phyloP scores from a whole-genome alignment of 768 basidiomycete species.

The Pisolithus albus region DNA sequence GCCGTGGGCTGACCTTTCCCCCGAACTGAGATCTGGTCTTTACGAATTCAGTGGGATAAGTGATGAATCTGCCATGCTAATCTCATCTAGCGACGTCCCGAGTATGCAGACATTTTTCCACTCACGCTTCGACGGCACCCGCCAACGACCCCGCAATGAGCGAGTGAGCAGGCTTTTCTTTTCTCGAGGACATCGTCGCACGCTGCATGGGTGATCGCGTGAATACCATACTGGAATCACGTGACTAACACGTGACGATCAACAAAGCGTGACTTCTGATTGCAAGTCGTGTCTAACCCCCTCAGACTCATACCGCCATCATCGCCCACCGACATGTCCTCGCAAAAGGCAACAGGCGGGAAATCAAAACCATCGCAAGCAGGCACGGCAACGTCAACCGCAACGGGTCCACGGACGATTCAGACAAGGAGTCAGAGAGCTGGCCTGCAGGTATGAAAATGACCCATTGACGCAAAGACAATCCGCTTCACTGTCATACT shows the following conservation, averaged over 20 bases:
- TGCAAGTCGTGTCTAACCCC: constrained; percentile 14
- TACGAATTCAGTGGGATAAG: constrained; percentile 87
- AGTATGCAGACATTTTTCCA: constrained; percentile 1
- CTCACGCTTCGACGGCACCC: constrained; percentile 89
- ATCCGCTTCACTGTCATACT: too few species aligned
- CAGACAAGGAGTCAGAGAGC: constrained; percentile 78
- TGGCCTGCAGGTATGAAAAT: constrained; percentile 65
- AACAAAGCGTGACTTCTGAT: constrained; percentile 13
- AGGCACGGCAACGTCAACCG: too few species aligned
- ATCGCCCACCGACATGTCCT: constrained; percentile 9
- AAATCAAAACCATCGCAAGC: constrained; percentile 43
- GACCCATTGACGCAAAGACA: too few species aligned
- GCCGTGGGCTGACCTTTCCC: constrained; percentile 46
- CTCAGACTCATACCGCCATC: constrained; percentile 25
- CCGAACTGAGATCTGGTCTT: constrained; percentile 94
- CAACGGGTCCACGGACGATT: constrained; percentile 31
- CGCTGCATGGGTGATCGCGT: background rate
- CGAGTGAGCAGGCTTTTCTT: constrained; percentile 81
- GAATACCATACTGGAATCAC: too few species aligned
- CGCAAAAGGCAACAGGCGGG: constrained; percentile 52
- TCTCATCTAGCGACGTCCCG: constrained; percentile 25
- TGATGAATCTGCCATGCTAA: constrained; percentile 58
- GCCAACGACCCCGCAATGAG: constrained; percentile 88
- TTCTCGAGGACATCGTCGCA: constrained; percentile 41
- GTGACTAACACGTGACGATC: constrained; percentile 18